Evolutionary conservation across 352 stramenopile species (phyloP).

Genomic region (Phytophthora pluvialis): DNA sequence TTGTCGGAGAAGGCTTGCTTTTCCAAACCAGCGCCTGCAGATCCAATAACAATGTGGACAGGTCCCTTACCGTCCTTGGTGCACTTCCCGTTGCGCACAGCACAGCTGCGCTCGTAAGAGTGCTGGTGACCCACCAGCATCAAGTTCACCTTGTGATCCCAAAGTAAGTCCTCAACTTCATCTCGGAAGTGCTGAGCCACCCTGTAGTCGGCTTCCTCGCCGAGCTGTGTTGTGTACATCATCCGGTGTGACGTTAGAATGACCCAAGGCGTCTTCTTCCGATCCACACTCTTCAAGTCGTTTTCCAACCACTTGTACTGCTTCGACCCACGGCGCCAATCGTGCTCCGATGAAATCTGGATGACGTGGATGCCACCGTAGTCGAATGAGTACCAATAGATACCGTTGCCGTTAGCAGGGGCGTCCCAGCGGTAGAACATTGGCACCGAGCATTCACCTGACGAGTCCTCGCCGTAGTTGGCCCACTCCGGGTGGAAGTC

Average conservation of each 20-base stretch:
- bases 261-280: conserved; percentile 90
- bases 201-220: conserved; percentile 66
- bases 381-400: conserved; percentile 94
- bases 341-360: conserved; percentile 92
- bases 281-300: conserved; percentile 85
- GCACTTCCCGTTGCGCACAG: conserved; percentile 77
- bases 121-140: conserved; percentile 94
- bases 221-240: conserved; percentile 89
- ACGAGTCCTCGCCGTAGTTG: conserved; percentile 79
- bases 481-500: conserved; percentile 70
- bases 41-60: conserved; percentile 89
- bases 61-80: conserved; percentile 68
- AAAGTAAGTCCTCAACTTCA: conserved; percentile 92
- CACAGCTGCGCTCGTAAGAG: conserved; percentile 91
- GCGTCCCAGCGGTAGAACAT: conserved; percentile 79
- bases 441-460: conserved; percentile 76
- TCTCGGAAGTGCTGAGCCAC: conserved; percentile 84
- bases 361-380: conserved; percentile 91
- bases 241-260: conserved; percentile 92
- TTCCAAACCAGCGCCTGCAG: conserved; percentile 81
- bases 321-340: conserved; percentile 81
- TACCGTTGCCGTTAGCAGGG: conserved; percentile 62
- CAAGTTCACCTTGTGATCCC: conserved; percentile 89
- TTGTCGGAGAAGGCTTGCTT: conserved; percentile 62
- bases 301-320: conserved; percentile 92